A percentile compares a stretch with the other conserved stretches of the same genome.
phyloP scores from a whole-genome alignment of 768 basidiomycete genomes.

The Clavaria fumosa region DNA sequence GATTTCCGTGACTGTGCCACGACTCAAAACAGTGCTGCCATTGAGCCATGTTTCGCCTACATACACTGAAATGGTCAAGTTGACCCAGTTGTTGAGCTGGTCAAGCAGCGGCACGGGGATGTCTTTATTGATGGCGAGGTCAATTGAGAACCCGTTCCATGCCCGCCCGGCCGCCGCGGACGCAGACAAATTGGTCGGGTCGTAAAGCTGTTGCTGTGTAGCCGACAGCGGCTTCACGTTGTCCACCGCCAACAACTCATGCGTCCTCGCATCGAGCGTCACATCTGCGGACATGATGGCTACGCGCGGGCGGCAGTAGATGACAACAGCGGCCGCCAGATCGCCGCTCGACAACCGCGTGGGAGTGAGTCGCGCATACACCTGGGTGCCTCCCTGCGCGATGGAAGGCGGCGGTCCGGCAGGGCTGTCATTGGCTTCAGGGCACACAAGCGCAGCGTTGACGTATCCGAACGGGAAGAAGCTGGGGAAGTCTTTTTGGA shows the following conservation, averaged over 20 bases:
- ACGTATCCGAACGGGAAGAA: constrained; percentile 1
- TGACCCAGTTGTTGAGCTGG: constrained; percentile 1
- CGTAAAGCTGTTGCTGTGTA: constrained; percentile 2
- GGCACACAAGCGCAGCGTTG: not conserved
- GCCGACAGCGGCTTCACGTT: not conserved
- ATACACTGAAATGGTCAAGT: constrained; percentile 1
- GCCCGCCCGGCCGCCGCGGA: not conserved
- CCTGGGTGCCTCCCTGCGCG: not conserved
- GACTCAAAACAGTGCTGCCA: not conserved
- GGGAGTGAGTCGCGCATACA: constrained; percentile 1
- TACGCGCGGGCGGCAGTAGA: not conserved
- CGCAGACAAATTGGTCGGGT: not conserved
- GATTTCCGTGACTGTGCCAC: constrained; percentile 1
- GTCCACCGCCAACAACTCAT: not conserved
- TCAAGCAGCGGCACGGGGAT: not conserved
- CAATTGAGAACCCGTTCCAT: constrained; percentile 1
- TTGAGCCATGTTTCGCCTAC: not conserved
- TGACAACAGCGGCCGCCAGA: not conserved
- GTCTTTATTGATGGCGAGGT: not conserved
- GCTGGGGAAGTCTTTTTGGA: not conserved
- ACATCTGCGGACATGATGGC: not conserved
- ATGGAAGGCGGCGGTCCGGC: no score
- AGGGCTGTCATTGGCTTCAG: not conserved
- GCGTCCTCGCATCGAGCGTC: not conserved
- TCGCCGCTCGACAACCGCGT: not conserved